Percentiles rank a stretch among this genome's conserved stretches.
These are phyloP conservation scores for Mycena floridula DNA, from an alignment of 768 basidiomycete genomes.

Conservation along the genomic window DNA sequence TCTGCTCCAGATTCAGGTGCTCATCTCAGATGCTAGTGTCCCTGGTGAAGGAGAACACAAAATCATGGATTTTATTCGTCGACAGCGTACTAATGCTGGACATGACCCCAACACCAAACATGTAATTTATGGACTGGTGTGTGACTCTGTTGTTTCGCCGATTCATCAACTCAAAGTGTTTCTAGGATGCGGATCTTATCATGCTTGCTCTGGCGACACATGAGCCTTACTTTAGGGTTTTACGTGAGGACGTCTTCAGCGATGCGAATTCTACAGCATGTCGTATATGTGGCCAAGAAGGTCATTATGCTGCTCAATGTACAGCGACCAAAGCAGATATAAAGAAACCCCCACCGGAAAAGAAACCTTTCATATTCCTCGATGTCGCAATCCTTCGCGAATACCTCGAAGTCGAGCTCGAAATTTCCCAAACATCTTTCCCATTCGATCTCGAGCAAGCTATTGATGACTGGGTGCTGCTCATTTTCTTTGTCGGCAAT, in stretches of 20 bases:
- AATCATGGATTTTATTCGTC: slow-evolving; percentile 97
- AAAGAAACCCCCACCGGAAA: slow-evolving; percentile 57
- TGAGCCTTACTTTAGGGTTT: slow-evolving; percentile 95
- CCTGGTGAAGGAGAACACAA: slow-evolving; percentile 99
- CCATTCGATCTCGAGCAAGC: slow-evolving; percentile 93
- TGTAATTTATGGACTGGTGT: slow-evolving; percentile 94
- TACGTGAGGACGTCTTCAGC: slow-evolving; percentile 96
- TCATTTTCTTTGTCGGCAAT: slow-evolving; percentile 99
- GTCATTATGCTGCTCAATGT: slow-evolving; percentile 94
- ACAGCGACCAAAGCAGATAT: slow-evolving; percentile 69
- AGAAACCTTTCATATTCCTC: slow-evolving; percentile 99
- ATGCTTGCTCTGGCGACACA: slow-evolving; percentile 98
- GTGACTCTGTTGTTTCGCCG: slow-evolving; percentile 18
- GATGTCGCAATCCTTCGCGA: slow-evolving; percentile 94
- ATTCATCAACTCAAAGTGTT: too few relatives aligned
- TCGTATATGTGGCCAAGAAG: slow-evolving; percentile 90
- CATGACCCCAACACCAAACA: slow-evolving; percentile 94
- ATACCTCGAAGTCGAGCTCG: slow-evolving; percentile 95
- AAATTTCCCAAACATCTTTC: slow-evolving; percentile 71
- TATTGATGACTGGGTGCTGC: slow-evolving; percentile 99
- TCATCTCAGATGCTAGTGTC: slow-evolving; percentile 95
- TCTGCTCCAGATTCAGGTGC: slow-evolving; percentile 71
- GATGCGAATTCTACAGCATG: slow-evolving; percentile 78
- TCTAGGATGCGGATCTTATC: slow-evolving; percentile 95
- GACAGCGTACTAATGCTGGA: slow-evolving; percentile 81